These are phyloP conservation scores for Yamadazyma diospyri DNA, from an alignment of 1,139 yeast species.

Conservation along the genomic window DNA sequence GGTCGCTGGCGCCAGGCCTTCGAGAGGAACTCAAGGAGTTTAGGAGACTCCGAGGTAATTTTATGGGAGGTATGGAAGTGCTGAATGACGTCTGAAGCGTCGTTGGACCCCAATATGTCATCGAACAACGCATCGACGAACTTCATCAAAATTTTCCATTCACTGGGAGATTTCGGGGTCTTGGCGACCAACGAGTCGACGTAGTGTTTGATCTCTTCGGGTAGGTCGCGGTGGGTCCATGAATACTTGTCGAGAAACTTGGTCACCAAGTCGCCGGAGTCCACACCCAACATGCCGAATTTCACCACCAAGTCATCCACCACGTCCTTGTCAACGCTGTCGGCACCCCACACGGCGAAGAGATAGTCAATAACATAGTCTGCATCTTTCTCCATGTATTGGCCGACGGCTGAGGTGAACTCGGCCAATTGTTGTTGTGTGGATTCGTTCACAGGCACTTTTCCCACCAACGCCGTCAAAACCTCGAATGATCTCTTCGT, in stretches of 20 bases:
- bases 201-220: conserved; percentile 8
- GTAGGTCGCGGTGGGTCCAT: conserved; percentile 11
- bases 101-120: not conserved
- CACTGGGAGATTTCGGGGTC: conserved; percentile 9
- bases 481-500: conserved; percentile 7
- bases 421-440: conserved; percentile 8
- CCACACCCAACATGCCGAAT: conserved; percentile 19
- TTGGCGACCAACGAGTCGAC: conserved; percentile 9
- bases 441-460: not conserved
- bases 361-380: conserved; percentile 24
- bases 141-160: conserved; percentile 17
- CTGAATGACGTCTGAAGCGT: conserved; percentile 1
- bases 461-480: conserved; percentile 2
- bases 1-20: conserved; percentile 5
- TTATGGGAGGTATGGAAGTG: not conserved
- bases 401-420: conserved; percentile 17
- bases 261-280: conserved; percentile 10
- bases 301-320: conserved; percentile 33
- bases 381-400: conserved; percentile 24
- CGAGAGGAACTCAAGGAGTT: not conserved
- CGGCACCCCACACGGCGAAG: conserved; percentile 14
- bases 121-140: conserved; percentile 6
- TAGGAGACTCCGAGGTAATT: not conserved
- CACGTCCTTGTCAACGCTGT: conserved; percentile 14
- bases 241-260: conserved; percentile 7